Base-by-base conservation (phyloP, 2,329 filamentous ascomycete genomes). In the Trichoderma pleuroti region DNA sequence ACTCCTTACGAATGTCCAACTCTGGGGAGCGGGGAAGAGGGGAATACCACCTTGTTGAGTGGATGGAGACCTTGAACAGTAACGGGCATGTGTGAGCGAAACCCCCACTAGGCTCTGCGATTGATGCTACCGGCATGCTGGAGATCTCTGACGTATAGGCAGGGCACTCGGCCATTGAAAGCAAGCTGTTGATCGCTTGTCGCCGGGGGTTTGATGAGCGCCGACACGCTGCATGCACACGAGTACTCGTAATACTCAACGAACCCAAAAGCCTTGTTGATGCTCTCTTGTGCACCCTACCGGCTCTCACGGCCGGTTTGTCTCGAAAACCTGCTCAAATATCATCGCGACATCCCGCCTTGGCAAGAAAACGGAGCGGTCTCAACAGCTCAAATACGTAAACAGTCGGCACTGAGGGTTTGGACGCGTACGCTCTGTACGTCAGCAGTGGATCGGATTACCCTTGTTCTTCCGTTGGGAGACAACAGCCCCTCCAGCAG, bases 401-500 rank as follows among this genome's bases (percentile, higher is more conserved):
- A 60, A 68, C 14, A 10, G 32, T 16, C 26, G 42, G 30, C 57
- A 36, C 39, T 24, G 14, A 21, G 21, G n/a, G 11, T 57, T 68
- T 14, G 39, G 56, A 68, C 56, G 66, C 66, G 66, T 68, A 68
- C 8, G 56, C 66, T 32, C 36, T 68, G 66, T 68, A 61, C 66
- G 66, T 68, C 66, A 68, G 66, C 66, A 61, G 66, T 68, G 66
- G 56, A 68, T 36, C 56, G 42, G 42, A 30, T 14, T 4, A 60
- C 39, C 66, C 66, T 61, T 68, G 66, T 26, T 68, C 21, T 46
- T 52, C 59, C 56, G n/a, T 52, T 42, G 32, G 24, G 39, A 68
- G 54, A 49, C 14, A 18, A 24, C 18, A 52, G 32, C 54, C 52
- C 36, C 36, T 68, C 39, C 21, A 49, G n/a, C 18, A 34, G 36